These are phyloP conservation scores for Ogataea parapolymorpha DNA, from an alignment of 805 yeast species.

Conservation along the genomic window DNA sequence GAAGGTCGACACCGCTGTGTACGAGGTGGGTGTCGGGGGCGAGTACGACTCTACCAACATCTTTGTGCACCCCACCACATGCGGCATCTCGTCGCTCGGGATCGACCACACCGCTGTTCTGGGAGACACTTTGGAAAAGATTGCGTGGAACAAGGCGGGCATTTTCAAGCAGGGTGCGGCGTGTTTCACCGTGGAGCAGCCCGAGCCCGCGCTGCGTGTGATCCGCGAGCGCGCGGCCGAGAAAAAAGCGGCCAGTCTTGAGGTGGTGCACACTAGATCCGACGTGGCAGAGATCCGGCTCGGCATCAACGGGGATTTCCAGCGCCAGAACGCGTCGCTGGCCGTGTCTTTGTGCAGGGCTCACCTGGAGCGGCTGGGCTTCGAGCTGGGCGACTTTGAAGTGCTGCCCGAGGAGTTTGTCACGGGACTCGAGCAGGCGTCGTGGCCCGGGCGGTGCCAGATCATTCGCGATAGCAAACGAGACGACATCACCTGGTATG, in stretches of 20 bases:
- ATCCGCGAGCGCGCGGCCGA: conserved; percentile 69
- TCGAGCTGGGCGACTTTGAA: conserved; percentile 28
- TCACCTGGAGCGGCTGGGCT: conserved; percentile 53
- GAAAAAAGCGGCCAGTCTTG: conserved; percentile 45
- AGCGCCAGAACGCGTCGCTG: conserved; percentile 78
- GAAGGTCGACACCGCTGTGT: conserved; percentile 89
- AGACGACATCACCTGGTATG: conserved; percentile 62
- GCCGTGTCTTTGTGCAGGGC: conserved; percentile 69
- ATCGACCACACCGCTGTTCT: conserved; percentile 87
- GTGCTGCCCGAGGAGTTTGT: conserved; percentile 48
- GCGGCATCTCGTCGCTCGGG: conserved; percentile 85
- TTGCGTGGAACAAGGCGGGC: conserved; percentile 96
- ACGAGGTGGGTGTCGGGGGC: conserved; percentile 99
- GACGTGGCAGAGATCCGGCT: conserved; percentile 43
- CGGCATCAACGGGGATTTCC: conserved; percentile 85
- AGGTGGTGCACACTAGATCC: conserved; percentile 47
- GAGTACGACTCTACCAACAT: conserved; percentile 95
- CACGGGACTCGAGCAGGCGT: conserved; percentile 60
- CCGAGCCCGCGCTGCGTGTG: conserved; percentile 50
- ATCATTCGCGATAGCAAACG: conserved; percentile 41
- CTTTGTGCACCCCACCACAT: conserved; percentile 70
- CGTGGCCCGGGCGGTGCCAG: conserved; percentile 98
- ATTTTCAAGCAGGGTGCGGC: conserved; percentile 69
- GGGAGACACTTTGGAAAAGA: conserved; percentile 82
- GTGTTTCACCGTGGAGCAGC: conserved; percentile 63